Base-by-base conservation (phyloP, 129 eudicot genomes). In the Artemisia annua region DNA sequence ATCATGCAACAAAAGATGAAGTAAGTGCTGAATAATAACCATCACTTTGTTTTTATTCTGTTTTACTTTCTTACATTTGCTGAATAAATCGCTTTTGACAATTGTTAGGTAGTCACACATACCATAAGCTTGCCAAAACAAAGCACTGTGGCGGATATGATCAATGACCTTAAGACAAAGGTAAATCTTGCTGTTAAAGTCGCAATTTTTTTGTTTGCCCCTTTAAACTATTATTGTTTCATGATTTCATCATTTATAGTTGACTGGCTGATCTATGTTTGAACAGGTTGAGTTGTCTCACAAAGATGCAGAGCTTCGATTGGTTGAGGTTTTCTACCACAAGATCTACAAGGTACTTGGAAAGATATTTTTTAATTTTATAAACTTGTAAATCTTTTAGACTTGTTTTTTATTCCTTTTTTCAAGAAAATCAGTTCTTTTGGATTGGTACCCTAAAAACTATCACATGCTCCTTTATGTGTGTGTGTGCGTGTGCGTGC, bases 141-240 rank as follows among this genome's bases (percentile, higher is more conserved):
- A 70, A 86, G 92, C 72, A 91, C 88, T 13, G 97, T 91, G 24
- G 95, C 86, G 39, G 92, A 91, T 86, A 89, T 91, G 15, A 77
- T 91, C 50, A 81, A 55, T 75, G 92, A 91, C 63, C 79, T 91
- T 39, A 91, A 86, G 85, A 75, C 86, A 28, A 91, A 35, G 44
- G 44, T 35, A 35, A 5, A 0, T 30, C 35, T 30, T 30, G 35
- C 35, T 30, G 35, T 35, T 35, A 35, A 35, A 35, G 44, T 35
- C 9, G 0, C 44, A 5, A 35, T 6, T 35, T 7, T n/a, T 35
- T 1, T 35, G 1, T 35, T 35, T 6, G 44, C 35, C 35, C 35
- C 35, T 6, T 35, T 35, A 35, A 35, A 35, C 9, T 35, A 35
- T 6, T 35, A 35, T 1, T 7, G 9, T 35, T 35, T 35, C 44